These are phyloP conservation scores for Dendrobium chrysotoxum DNA, from an alignment of 106 monocot genomes.

Conservation along the genomic window DNA sequence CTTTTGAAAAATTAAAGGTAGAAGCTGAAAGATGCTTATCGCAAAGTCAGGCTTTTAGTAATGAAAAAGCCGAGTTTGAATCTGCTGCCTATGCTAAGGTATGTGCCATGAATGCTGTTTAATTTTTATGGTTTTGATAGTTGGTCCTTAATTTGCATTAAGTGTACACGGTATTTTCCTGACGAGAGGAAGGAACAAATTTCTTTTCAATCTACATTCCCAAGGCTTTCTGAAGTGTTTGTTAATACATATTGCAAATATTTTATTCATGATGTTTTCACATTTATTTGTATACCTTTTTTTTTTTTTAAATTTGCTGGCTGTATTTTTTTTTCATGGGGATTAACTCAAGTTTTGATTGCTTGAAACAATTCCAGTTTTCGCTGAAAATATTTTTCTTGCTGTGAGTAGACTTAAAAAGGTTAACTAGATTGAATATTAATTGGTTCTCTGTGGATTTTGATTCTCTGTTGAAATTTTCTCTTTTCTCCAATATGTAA, in stretches of 20 bases:
- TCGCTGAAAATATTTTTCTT: not conserved
- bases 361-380: not conserved
- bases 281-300: not conserved
- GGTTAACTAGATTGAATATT: not conserved
- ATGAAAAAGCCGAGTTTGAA: conserved; percentile 78
- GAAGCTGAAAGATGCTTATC: conserved; percentile 83
- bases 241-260: no score
- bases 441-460: not conserved
- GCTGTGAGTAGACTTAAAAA: not conserved
- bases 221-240: no score
- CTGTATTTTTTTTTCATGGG: not conserved
- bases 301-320: not conserved
- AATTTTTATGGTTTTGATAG: conserved; percentile 1
- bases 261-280: not conserved
- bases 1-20: conserved; percentile 63
- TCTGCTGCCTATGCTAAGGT: conserved; percentile 73
- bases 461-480: no score
- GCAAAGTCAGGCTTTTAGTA: conserved; percentile 71
- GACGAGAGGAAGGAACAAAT: not conserved
- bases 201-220: not conserved
- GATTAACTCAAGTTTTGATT: not conserved
- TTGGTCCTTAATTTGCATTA: not conserved
- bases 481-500: no score
- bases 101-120: conserved; percentile 10
- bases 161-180: not conserved